phyloP scores from a whole-genome alignment of 495 filamentous ascomycete genomes.

The Cladorrhinum samala region DNA sequence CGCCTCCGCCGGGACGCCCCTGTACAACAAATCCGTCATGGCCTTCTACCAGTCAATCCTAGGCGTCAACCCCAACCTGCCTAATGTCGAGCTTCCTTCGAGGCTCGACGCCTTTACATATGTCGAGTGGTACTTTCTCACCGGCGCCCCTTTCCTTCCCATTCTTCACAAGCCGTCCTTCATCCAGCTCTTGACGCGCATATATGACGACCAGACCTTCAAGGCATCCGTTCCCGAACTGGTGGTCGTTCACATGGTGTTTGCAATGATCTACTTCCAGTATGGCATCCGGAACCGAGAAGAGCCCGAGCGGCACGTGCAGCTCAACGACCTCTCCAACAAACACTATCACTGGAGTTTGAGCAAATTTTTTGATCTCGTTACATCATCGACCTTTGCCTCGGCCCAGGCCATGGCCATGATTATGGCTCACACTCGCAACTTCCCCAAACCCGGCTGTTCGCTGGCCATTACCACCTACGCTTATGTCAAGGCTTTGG shows the following conservation, averaged over 20 bases:
- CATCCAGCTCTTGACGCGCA: constrained; percentile 50
- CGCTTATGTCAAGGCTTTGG: constrained; percentile 58
- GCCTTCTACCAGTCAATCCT: constrained; percentile 57
- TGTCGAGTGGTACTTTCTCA: constrained; percentile 65
- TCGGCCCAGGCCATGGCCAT: constrained; percentile 66
- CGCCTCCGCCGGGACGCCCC: constrained; percentile 31
- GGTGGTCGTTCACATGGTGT: constrained; percentile 70
- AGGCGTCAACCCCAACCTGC: constrained; percentile 49
- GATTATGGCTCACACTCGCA: constrained; percentile 62
- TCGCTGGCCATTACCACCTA: constrained; percentile 57
- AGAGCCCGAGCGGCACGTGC: constrained; percentile 42
- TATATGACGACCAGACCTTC: constrained; percentile 58
- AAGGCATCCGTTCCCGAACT: constrained; percentile 55
- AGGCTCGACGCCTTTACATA: constrained; percentile 54
- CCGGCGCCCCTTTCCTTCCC: constrained; percentile 65
- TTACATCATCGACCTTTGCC: constrained; percentile 51
- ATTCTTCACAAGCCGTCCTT: constrained; percentile 67
- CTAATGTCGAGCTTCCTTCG: constrained; percentile 51
- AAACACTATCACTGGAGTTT: constrained; percentile 70
- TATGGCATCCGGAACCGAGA: constrained; percentile 58
- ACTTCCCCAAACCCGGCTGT: constrained; percentile 72
- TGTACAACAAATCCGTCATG: constrained; percentile 63
- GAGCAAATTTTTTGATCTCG: constrained; percentile 57
- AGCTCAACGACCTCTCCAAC: constrained; percentile 57
- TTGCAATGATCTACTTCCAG: constrained; percentile 71